phyloP scores from a whole-genome alignment of 306 rosid species.

The Quercus berberidifolia region DNA sequence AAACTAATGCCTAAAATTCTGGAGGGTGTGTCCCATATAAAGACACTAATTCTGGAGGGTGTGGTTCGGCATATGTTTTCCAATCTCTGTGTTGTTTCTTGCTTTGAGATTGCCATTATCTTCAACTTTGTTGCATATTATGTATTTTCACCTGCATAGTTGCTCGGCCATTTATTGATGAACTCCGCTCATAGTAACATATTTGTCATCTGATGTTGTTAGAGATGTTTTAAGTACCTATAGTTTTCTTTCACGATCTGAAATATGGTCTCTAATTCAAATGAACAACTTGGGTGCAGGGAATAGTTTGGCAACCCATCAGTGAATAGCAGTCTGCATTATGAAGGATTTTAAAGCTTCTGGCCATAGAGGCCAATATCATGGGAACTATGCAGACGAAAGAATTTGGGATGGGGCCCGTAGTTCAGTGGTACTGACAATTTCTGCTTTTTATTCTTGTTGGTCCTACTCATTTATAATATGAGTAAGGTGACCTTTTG shows the following conservation, averaged over 20 bases:
- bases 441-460: constrained; percentile 19
- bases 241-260: constrained; percentile 1
- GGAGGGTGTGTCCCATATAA: background rate
- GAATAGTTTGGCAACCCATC: constrained; percentile 25
- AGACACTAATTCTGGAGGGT: background rate
- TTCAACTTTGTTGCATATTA: constrained; percentile 7
- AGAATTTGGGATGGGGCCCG: constrained; percentile 50
- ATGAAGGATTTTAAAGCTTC: constrained; percentile 78
- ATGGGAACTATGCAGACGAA: constrained; percentile 47
- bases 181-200: constrained; percentile 2
- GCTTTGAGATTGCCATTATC: background rate
- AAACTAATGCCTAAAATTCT: background rate
- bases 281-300: constrained; percentile 30
- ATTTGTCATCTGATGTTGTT: background rate
- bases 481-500: constrained; percentile 15
- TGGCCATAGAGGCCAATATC: constrained; percentile 46
- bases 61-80: constrained; percentile 2
- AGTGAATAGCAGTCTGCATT: constrained; percentile 21
- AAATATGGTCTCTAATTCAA: constrained; percentile 5
- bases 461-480: background rate
- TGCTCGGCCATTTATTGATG: background rate
- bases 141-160: background rate
- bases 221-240: background rate
- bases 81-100: constrained; percentile 1
- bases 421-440: constrained; percentile 50